Conservation (phyloP, 2,329 filamentous ascomycete species). For the Pseudomassariella vexata region DNA sequence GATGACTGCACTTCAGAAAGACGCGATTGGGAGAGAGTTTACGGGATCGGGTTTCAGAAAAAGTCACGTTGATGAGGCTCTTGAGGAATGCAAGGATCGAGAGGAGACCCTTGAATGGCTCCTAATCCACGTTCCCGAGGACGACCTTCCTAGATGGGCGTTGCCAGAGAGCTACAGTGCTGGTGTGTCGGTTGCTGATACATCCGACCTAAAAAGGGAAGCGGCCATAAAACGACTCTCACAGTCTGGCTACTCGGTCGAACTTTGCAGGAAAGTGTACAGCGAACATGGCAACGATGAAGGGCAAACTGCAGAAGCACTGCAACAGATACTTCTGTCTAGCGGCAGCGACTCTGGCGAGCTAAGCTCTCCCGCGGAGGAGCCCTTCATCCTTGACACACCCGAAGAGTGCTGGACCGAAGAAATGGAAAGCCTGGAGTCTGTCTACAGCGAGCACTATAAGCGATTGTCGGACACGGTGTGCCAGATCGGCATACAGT, state of each 20-base stretch:
- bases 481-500: constrained; percentile 64
- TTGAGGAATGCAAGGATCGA: constrained; percentile 79
- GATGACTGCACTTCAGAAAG: constrained; percentile 53
- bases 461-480: constrained; percentile 52
- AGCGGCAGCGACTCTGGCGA: constrained; percentile 28
- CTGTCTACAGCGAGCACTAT: constrained; percentile 77
- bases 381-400: constrained; percentile 41
- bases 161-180: constrained; percentile 88
- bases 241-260: constrained; percentile 75
- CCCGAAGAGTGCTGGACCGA: constrained; percentile 72
- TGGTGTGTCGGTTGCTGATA: constrained; percentile 79
- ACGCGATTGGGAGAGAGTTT: constrained; percentile 65
- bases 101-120: constrained; percentile 96
- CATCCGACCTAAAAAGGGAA: constrained; percentile 69
- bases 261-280: constrained; percentile 75
- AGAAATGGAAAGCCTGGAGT: constrained; percentile 76
- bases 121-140: constrained; percentile 92
- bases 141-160: constrained; percentile 90
- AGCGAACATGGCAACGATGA: constrained; percentile 69
- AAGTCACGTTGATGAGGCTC: constrained; percentile 85
- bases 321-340: constrained; percentile 65
- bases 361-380: constrained; percentile 27
- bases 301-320: constrained; percentile 66
- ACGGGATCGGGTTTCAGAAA: constrained; percentile 76
- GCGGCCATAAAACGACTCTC: constrained; percentile 76